Conservation (phyloP, 805 yeast species). For the Candida golubevii region DNA sequence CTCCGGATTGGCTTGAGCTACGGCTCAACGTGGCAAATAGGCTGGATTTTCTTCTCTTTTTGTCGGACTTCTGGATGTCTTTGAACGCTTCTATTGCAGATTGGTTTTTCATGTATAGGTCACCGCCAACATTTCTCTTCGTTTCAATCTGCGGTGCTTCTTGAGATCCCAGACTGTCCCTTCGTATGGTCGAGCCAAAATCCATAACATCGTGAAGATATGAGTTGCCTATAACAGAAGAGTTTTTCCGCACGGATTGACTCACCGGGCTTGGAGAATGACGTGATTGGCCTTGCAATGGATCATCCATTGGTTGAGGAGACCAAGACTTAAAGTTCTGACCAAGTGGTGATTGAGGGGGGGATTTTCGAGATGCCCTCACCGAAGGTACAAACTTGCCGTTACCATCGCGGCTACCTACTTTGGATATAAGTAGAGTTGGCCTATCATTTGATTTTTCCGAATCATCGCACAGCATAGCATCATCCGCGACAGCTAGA, state of each 20-base stretch:
- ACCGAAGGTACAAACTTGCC: not conserved
- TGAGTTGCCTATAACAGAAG: conserved; percentile 1
- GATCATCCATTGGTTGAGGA: conserved; percentile 1
- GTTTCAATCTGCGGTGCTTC: conserved; percentile 45
- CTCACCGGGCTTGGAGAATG: not conserved
- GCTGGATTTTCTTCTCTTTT: conserved; percentile 31
- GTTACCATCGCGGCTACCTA: not conserved
- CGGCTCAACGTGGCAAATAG: conserved; percentile 12
- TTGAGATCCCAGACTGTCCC: conserved; percentile 20
- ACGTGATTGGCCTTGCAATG: not conserved
- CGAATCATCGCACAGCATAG: not conserved
- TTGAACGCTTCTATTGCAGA: conserved; percentile 40
- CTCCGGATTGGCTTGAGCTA: conserved; percentile 6
- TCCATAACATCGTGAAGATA: conserved; percentile 33
- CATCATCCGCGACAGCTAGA: not conserved
- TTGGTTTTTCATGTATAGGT: conserved; percentile 39
- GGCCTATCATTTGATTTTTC: not conserved
- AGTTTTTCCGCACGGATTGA: not conserved
- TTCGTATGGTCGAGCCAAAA: conserved; percentile 18
- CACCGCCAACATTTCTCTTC: conserved; percentile 43
- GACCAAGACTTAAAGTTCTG: conserved; percentile 1
- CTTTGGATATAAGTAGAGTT: not conserved
- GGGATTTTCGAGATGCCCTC: not conserved
- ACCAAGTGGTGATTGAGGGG: not conserved
- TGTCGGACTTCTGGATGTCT: conserved; percentile 39